Base-by-base conservation (phyloP, 73 alveolate species). In the Uronychia setigera region DNA sequence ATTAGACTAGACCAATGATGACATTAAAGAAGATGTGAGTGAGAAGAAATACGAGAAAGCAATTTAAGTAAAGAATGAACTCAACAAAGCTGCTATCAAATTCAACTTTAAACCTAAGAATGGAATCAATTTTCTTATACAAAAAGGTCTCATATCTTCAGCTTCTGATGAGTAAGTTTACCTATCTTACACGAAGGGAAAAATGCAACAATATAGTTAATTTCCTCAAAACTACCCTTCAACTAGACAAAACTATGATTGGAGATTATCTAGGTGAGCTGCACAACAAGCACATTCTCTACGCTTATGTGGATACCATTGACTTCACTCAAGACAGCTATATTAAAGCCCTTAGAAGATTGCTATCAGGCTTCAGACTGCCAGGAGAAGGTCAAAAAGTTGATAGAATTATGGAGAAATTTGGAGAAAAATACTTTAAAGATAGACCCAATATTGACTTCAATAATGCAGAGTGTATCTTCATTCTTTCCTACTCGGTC, bases 301-400 rank as follows among this genome's bases (percentile, higher is more conserved):
- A 94, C 89, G 86, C 95, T 76, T 97, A 87, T 76, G 91, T 95
- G 46, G 98, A 98, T 60, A 74, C 93, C 57, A 91, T 94, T 79
- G 96, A 96, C 86, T 98, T 98, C 84, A 92, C 88, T 57, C 94
- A 87, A 58, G 88, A 89, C 31, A 86, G 91, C 81, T 92, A 96
- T 14, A 98, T 96, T 14, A 97, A 93, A 76, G 98, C 99, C 0
- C 81, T 98, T 74, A 91, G 98, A 89, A 80, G 74, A 31, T 88
- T 97, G 84, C 96, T 97, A 78, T 84, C 97, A 0, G 95, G 97
- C 34, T 97, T 97, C 91, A 95, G 98, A 89, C 93, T 98, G 28
- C 99, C 99, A 14, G 98, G 99, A 77, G 99, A 98, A 96, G 99
- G 99, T 0, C 97, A 98, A 92, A 88, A 97, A 87, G 98, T 98